Evolutionary conservation across 2,329 filamentous ascomycete species (phyloP).

Genomic region (Penicillium polonicum): DNA sequence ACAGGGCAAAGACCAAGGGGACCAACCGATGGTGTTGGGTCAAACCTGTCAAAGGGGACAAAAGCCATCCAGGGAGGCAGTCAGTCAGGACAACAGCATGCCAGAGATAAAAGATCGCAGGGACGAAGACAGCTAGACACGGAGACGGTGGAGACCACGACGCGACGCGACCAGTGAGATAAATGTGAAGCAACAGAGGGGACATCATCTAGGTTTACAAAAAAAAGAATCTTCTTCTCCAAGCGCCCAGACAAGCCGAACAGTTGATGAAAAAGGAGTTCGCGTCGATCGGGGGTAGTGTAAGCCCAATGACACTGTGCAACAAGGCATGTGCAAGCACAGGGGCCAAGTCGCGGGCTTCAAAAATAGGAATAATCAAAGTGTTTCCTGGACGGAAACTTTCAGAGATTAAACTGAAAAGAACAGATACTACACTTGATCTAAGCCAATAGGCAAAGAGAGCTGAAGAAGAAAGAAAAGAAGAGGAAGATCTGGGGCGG

Average conservation of each 20-base stretch:
- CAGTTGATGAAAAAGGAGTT: slow-evolving; percentile 57
- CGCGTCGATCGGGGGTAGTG: slow-evolving; percentile 72
- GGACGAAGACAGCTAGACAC: background rate
- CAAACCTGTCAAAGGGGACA: no score
- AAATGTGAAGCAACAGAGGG: no score
- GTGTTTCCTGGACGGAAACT: slow-evolving; percentile 67
- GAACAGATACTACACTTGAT: slow-evolving; percentile 97
- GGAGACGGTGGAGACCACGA: rapidly evolving
- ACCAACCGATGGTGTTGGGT: no score
- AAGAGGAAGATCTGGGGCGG: slow-evolving; percentile 32
- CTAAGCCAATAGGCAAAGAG: slow-evolving; percentile 64
- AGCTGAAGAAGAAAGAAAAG: slow-evolving; percentile 45
- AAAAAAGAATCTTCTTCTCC: slow-evolving; percentile 54
- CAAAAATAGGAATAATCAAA: slow-evolving; percentile 83
- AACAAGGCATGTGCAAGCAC: slow-evolving; percentile 66
- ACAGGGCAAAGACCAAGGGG: background rate
- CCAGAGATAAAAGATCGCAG: background rate
- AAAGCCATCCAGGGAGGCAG: background rate
- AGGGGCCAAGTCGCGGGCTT: slow-evolving; percentile 55
- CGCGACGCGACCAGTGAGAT: rapidly evolving
- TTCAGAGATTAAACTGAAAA: slow-evolving; percentile 96
- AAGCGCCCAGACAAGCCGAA: slow-evolving; percentile 52
- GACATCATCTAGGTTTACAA: background rate
- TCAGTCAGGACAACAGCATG: background rate
- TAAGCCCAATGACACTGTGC: slow-evolving; percentile 72